A percentile compares a stretch with the other conserved stretches of the same genome.
phyloP scores from a whole-genome alignment of 257 asterid genomes.

The Rubia yunnanensis region DNA sequence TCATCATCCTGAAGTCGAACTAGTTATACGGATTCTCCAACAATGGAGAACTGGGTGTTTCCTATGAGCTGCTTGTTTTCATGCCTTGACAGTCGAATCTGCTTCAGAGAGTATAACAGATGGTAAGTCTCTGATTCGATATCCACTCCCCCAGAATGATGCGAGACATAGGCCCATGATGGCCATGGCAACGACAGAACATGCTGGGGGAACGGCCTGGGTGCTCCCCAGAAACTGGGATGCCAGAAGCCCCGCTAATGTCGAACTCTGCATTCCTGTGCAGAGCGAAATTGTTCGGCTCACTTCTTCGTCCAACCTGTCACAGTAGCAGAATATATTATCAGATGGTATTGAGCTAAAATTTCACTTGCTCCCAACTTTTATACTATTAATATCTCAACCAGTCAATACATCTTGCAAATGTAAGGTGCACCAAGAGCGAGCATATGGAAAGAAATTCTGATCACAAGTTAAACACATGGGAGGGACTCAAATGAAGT shows the following conservation, averaged over 20 bases:
- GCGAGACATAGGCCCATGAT: constrained; percentile 97
- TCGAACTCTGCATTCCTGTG: constrained; percentile 98
- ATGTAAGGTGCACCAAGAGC: background rate
- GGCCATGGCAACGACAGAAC: constrained; percentile 95
- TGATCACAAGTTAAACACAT: background rate
- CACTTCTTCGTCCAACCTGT: constrained; percentile 80
- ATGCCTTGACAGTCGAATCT: constrained; percentile 37
- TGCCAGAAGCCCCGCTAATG: constrained; percentile 92
- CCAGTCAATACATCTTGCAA: background rate
- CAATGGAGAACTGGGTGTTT: background rate
- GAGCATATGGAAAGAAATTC: background rate
- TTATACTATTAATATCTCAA: no score
- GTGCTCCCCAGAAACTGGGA: constrained; percentile 78
- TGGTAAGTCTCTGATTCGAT: constrained; percentile 53
- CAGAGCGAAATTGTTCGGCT: constrained; percentile 82
- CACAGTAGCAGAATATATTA: background rate
- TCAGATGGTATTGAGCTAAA: background rate
- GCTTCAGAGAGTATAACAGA: constrained; percentile 26
- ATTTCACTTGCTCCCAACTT: background rate
- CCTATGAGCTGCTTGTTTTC: background rate
- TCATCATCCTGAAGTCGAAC: background rate
- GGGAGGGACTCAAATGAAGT: background rate
- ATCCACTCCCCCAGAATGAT: constrained; percentile 90
- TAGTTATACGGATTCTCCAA: background rate
- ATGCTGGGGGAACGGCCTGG: constrained; percentile 92